A percentile compares a stretch with the other conserved stretches of the same genome.
Conservation (phyloP, 148 eudicot genomes). For the Vaccinium myrtillus region DNA sequence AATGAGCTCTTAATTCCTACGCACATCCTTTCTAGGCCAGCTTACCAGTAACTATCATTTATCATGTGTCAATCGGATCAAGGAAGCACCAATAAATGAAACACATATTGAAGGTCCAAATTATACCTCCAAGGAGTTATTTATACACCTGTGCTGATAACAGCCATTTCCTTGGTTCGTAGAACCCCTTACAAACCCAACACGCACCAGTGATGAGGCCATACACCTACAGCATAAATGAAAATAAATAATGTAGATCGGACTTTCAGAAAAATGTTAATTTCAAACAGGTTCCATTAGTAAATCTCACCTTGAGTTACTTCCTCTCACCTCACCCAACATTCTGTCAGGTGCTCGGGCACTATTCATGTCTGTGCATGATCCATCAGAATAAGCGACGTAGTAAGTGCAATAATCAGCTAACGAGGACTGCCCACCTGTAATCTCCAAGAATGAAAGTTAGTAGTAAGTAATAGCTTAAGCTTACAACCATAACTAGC, state of each 20-base stretch:
- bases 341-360: constrained; percentile 94
- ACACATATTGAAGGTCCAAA: background rate
- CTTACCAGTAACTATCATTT: background rate
- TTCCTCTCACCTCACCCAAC: constrained; percentile 96
- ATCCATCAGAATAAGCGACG: constrained; percentile 98
- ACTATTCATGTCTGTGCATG: constrained; percentile 84
- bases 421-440: constrained; percentile 97
- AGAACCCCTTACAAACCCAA: constrained; percentile 94
- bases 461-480: background rate
- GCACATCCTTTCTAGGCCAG: background rate
- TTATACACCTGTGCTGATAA: constrained; percentile 85
- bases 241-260: background rate
- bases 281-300: background rate
- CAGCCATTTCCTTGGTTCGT: constrained; percentile 96
- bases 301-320: constrained; percentile 68
- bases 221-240: constrained; percentile 63
- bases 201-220: constrained; percentile 93
- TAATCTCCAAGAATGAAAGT: constrained; percentile 24
- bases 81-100: background rate
- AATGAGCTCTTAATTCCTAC: background rate
- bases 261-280: background rate
- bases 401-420: constrained; percentile 98
- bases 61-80: background rate
- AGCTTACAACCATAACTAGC: background rate
- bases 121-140: constrained; percentile 75